These are phyloP conservation scores for Fusarium coicis DNA, from an alignment of 2,329 filamentous ascomycete species.

Conservation along the genomic window DNA sequence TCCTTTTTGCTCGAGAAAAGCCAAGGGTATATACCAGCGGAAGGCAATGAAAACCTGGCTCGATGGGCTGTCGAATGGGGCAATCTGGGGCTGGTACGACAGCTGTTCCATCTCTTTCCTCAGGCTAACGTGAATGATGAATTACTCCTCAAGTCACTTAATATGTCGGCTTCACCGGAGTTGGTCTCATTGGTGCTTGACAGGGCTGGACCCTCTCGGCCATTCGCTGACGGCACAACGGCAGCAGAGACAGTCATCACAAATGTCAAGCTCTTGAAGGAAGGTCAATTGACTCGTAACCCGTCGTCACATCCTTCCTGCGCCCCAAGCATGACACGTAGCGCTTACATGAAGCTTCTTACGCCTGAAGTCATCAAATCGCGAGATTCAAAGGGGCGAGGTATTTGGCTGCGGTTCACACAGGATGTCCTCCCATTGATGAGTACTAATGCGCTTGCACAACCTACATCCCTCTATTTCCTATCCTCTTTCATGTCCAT, in stretches of 20 bases:
- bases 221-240: slow-evolving; percentile 31
- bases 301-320: slow-evolving; percentile 43
- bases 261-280: slow-evolving; percentile 32
- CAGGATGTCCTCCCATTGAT: slow-evolving; percentile 25
- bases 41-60: slow-evolving; percentile 11
- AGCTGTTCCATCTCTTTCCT: slow-evolving; percentile 20
- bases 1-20: slow-evolving; percentile 31
- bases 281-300: background rate
- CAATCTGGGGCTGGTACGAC: slow-evolving; percentile 32
- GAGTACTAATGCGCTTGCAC: background rate
- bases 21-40: background rate
- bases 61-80: slow-evolving; percentile 46
- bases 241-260: slow-evolving; percentile 47
- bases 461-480: slow-evolving; percentile 22
- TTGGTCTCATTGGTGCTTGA: slow-evolving; percentile 42
- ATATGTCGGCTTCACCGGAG: slow-evolving; percentile 36
- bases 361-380: slow-evolving; percentile 39
- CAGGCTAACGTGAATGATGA: slow-evolving; percentile 21
- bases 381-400: slow-evolving; percentile 24
- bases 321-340: slow-evolving; percentile 17
- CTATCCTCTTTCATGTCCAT: slow-evolving; percentile 21
- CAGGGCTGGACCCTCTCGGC: slow-evolving; percentile 26
- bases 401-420: slow-evolving; percentile 45
- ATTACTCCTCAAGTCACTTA: slow-evolving; percentile 42
- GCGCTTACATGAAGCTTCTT: slow-evolving; percentile 35